phyloP scores from a whole-genome alignment of 306 rosid species.

The Cicer arietinum region DNA sequence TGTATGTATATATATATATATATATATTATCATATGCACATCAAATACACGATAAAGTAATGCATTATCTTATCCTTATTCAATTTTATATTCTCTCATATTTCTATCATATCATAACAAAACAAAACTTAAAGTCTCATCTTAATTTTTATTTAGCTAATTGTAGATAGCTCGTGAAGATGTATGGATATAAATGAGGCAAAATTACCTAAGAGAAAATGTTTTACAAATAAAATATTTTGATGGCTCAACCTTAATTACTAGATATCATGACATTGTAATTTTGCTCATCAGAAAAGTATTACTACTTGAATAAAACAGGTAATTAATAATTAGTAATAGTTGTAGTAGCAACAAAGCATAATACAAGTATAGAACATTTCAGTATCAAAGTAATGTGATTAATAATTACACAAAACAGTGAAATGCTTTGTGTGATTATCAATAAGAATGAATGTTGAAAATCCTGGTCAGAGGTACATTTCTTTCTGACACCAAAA shows the following conservation, averaged over 20 bases:
- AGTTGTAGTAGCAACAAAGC: too few species aligned
- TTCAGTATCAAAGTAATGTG: constrained; percentile 11
- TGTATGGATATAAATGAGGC: neutral
- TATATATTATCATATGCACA: too few species aligned
- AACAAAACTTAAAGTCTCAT: neutral
- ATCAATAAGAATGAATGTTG: neutral
- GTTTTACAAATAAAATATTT: neutral
- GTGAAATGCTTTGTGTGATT: neutral
- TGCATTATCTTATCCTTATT: too few species aligned
- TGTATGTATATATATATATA: too few species aligned
- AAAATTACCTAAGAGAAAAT: neutral
- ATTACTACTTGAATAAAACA: too few species aligned
- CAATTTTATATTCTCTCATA: too few species aligned
- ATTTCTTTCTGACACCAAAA: constrained; percentile 11
- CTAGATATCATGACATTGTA: too few species aligned
- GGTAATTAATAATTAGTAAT: too few species aligned
- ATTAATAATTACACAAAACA: neutral
- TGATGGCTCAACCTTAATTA: neutral
- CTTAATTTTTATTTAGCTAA: constrained; percentile 1
- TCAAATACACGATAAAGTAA: too few species aligned
- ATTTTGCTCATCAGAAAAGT: too few species aligned
- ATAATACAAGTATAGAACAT: neutral
- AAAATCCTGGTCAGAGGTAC: neutral
- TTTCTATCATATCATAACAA: too few species aligned
- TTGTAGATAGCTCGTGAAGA: neutral